Conservation (phyloP, 495 filamentous ascomycete species). For the Trichoderma erinaceum region DNA sequence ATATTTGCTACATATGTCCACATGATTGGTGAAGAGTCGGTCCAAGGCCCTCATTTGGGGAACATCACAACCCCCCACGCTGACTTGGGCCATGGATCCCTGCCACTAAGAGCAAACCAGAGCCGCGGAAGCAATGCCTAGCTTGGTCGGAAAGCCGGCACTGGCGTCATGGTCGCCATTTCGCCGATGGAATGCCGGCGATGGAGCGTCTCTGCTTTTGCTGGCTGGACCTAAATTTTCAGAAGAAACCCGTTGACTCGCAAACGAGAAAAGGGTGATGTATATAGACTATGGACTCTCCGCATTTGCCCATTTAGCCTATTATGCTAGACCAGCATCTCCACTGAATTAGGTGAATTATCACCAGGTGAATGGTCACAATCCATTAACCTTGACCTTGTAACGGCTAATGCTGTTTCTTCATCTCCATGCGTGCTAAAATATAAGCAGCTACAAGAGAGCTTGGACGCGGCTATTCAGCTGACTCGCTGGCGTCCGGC, state of each 20-base stretch:
- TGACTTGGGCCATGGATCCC: background rate
- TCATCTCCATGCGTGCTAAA: background rate
- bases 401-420: background rate
- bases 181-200: conserved; percentile 5
- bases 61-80: background rate
- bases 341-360: conserved; percentile 6
- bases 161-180: conserved; percentile 4
- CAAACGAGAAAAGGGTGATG: background rate
- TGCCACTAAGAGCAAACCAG: background rate
- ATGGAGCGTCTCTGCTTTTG: background rate
- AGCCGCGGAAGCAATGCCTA: background rate
- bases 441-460: background rate
- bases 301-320: conserved; percentile 10
- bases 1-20: background rate
- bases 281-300: background rate
- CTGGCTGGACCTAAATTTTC: background rate
- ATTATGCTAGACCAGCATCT: background rate
- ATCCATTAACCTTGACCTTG: background rate
- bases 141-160: conserved; percentile 7
- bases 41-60: background rate
- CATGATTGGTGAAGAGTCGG: background rate
- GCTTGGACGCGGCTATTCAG: background rate
- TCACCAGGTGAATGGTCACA: background rate
- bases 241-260: background rate
- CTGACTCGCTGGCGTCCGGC: background rate